These are phyloP conservation scores for Artemisia princeps DNA, from an alignment of 140 eudicot genomes.

Conservation along the genomic window DNA sequence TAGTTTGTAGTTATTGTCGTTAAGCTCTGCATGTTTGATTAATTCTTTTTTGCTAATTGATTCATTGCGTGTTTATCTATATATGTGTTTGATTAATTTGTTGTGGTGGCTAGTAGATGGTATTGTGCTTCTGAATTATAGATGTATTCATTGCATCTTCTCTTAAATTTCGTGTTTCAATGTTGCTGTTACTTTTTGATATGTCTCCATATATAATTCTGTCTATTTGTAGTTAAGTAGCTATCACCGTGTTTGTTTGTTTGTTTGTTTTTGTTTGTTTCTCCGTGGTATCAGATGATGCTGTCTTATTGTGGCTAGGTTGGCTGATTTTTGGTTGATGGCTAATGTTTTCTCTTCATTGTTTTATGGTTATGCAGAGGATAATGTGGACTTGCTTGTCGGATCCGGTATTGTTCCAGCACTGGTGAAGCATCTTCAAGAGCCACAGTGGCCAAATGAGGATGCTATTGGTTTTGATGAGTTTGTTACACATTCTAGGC, in stretches of 20 bases:
- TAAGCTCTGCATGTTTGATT: neutral
- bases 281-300: neutral
- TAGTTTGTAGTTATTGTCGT: no score
- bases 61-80: neutral
- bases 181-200: neutral
- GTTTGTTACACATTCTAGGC: conserved; percentile 28
- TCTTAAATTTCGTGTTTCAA: neutral
- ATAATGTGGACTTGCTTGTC: conserved; percentile 57
- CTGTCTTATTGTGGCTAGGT: neutral
- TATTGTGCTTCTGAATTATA: neutral
- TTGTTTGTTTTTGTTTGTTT: neutral
- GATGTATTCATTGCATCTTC: neutral
- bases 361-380: conserved; percentile 51
- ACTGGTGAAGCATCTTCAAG: conserved; percentile 59
- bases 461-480: conserved; percentile 25
- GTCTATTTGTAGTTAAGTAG: no score
- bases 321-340: conserved; percentile 9
- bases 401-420: conserved; percentile 68
- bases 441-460: conserved; percentile 41
- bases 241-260: neutral
- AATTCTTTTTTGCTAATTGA: neutral
- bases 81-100: neutral
- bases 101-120: neutral
- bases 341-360: conserved; percentile 6
- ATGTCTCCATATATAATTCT: neutral